Conservation (phyloP, 1,284 basidiomycete genomes). For the Puccinia horiana region DNA sequence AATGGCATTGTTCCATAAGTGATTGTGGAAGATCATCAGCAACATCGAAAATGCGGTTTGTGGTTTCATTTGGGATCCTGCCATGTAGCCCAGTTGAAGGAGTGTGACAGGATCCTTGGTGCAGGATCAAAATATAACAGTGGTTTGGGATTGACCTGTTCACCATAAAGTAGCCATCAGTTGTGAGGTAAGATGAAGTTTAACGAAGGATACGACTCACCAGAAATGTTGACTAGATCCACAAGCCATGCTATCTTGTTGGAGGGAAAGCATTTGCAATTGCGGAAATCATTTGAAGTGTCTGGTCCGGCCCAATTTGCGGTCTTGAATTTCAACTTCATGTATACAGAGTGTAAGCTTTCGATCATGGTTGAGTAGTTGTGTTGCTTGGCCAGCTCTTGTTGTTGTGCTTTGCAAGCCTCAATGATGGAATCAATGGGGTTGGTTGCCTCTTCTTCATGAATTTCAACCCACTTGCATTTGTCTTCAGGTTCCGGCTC, state of each 20-base stretch:
- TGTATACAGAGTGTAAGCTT: no score
- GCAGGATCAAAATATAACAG: not conserved
- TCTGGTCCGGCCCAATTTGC: no score
- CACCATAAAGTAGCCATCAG: not conserved
- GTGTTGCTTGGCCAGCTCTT: no score
- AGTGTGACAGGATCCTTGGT: not conserved
- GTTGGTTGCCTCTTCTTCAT: no score
- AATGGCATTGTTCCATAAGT: slow-evolving; percentile 10
- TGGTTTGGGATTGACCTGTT: not conserved
- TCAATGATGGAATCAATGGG: no score
- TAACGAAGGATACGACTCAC: not conserved
- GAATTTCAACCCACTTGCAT: no score
- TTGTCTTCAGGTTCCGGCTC: no score
- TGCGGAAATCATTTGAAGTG: no score
- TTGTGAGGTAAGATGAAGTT: not conserved
- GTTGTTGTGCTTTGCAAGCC: no score
- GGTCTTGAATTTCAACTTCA: no score
- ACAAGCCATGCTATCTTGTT: not conserved
- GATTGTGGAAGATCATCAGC: slow-evolving; percentile 7
- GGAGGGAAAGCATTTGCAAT: no score
- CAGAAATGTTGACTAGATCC: not conserved
- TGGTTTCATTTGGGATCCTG: not conserved
- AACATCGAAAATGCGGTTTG: not conserved
- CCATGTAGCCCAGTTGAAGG: not conserved
- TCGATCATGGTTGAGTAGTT: no score